Percentiles rank a stretch among this genome's conserved stretches.
phyloP scores from a whole-genome alignment of 83 land plant genomes.

The Diphasiastrum complanatum region DNA sequence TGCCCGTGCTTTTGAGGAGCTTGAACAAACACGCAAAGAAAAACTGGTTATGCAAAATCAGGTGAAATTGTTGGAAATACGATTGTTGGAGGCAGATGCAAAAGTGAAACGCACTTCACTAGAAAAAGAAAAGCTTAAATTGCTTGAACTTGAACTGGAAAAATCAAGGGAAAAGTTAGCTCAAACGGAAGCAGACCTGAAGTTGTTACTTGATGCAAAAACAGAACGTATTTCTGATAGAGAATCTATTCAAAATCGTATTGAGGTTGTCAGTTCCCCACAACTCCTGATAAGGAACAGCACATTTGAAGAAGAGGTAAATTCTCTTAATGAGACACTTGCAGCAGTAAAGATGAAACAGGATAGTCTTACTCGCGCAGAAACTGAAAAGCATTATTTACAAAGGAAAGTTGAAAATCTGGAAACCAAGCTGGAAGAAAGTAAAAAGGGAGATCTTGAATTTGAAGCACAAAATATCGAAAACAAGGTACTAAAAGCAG shows the following conservation, averaged over 20 bases:
- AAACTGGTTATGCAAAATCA: conserved; percentile 61
- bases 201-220: conserved; percentile 4
- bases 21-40: conserved; percentile 60
- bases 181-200: conserved; percentile 26
- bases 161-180: conserved; percentile 38
- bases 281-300: neutral
- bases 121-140: conserved; percentile 54
- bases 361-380: conserved; percentile 18
- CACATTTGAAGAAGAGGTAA: conserved; percentile 15
- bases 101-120: conserved; percentile 53
- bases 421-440: conserved; percentile 34
- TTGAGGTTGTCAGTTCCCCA: neutral
- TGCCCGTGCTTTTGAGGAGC: conserved; percentile 62
- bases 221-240: conserved; percentile 6
- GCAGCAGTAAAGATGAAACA: conserved; percentile 13
- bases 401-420: conserved; percentile 39
- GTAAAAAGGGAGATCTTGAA: neutral
- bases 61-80: conserved; percentile 52
- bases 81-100: conserved; percentile 77
- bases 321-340: conserved; percentile 28
- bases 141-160: conserved; percentile 56
- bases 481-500: conserved; percentile 39
- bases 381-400: conserved; percentile 43
- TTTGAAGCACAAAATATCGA: conserved; percentile 7
- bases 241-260: conserved; percentile 3